These are phyloP conservation scores for Piromyces sp. DNA, from an alignment of 192 early-diverging fungal species.

Conservation along the genomic window DNA sequence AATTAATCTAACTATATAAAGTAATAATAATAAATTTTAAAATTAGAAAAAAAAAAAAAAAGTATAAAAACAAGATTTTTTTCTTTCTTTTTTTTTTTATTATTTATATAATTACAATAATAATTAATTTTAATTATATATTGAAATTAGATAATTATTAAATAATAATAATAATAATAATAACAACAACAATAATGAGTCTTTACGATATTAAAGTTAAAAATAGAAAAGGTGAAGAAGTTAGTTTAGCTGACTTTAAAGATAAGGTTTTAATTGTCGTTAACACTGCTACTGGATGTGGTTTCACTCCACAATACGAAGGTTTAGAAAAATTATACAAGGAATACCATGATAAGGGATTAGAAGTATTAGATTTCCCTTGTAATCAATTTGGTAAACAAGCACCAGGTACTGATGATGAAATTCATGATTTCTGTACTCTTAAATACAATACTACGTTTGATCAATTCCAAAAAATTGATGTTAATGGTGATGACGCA, in stretches of 20 bases:
- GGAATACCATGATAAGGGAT: conserved; percentile 44
- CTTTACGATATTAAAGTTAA: neutral
- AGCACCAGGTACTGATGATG: conserved; percentile 27
- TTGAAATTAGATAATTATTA: no score
- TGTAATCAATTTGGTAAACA: conserved; percentile 73
- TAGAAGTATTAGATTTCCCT: conserved; percentile 79
- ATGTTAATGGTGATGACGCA: conserved; percentile 60
- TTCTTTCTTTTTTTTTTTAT: no score
- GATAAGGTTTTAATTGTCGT: neutral
- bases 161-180: no score
- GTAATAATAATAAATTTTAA: no score
- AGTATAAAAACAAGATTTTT: no score
- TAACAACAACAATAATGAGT: neutral
- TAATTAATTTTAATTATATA: no score
- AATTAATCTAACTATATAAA: no score
- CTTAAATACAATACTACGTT: conserved; percentile 63
- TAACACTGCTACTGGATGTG: neutral
- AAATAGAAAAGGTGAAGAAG: neutral
- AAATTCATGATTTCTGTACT: conserved; percentile 25
- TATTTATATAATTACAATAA: no score
- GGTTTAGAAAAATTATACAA: conserved; percentile 47
- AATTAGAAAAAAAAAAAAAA: no score
- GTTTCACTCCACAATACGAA: conserved; percentile 4
- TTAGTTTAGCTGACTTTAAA: neutral
- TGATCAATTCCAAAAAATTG: conserved; percentile 72